These are phyloP conservation scores for Chrysanthemum makinoi DNA, from an alignment of 129 eudicot genomes.

Conservation along the genomic window DNA sequence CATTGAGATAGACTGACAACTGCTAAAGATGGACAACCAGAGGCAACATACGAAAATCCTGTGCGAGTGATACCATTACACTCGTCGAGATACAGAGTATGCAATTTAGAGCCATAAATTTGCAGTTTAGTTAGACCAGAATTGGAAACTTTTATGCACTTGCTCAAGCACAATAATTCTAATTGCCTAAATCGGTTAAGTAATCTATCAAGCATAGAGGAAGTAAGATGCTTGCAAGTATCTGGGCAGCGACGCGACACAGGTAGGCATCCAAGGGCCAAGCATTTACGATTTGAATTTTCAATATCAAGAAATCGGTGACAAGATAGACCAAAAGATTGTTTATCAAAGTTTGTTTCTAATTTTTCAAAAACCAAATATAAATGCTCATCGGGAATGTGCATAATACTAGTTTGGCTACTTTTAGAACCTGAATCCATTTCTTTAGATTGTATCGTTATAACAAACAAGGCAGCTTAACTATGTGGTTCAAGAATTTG, in stretches of 20 bases:
- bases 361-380: too few species aligned
- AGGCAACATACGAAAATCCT: too few species aligned
- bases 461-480: too few species aligned
- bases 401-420: too few species aligned
- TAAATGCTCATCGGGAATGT: background rate
- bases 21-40: too few species aligned
- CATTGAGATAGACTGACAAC: too few species aligned
- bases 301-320: background rate
- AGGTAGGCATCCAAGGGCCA: background rate
- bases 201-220: slow-evolving; percentile 13
- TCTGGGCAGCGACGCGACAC: background rate
- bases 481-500: too few species aligned
- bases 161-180: slow-evolving; percentile 44
- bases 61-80: slow-evolving; percentile 11
- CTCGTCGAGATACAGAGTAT: slow-evolving; percentile 45
- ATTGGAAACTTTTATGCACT: slow-evolving; percentile 19
- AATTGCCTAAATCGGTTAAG: slow-evolving; percentile 49
- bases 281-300: background rate
- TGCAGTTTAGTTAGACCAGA: slow-evolving; percentile 33
- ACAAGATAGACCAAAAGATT: background rate
- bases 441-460: too few species aligned
- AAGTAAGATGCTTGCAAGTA: slow-evolving; percentile 16
- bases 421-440: too few species aligned
- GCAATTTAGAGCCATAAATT: slow-evolving; percentile 39
- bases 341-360: background rate